Base-by-base conservation (phyloP, 352 stramenopile species). In the Plasmopara muralis region DNA sequence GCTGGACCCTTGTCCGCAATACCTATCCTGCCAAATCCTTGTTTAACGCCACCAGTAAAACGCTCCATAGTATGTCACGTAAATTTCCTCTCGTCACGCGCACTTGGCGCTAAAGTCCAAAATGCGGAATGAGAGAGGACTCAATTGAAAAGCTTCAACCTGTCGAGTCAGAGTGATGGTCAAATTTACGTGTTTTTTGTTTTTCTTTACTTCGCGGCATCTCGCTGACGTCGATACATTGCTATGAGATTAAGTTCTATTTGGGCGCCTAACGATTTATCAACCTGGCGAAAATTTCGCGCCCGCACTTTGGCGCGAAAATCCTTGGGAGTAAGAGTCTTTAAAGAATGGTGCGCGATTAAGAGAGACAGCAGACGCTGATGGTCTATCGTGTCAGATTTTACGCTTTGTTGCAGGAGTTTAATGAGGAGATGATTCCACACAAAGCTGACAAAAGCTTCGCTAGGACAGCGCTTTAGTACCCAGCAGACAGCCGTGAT, bases 281-380 rank as follows among this genome's bases (percentile, higher is more conserved):
- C 62, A 6, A 73, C 47, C 8, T 73, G 51, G 13, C 74, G 70
- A 20, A 89, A 53, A 38, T 77, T 66, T 48, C 64, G 72, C 25
- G 71, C 56, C 10, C 75, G 74, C 25, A 89, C 60, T 46, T 72
- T 68, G 37, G 57, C 50, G 14, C 78, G 75, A 44, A 89, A 87
- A 25, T 77, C 64, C 55, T 79, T 85, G 2, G 78, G 71, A 8
- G 57, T 53, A 5, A 87, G 62, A 7, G 46, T 57, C 0, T 52
- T 59, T 7, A 89, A 52, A 16, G 48, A 60, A 9, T 38, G 39
- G 20, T 76, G 62, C 4, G 9, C 48, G 0, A 80, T 55, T 6
- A 88, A 49, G 10, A 62, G 33, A 1, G 34, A 31, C 2, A 72
- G 44, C 1, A 86, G 43, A 13, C 47, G 43, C 12, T 64, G 49